Percentiles rank a stretch among this genome's conserved stretches.
Evolutionary conservation across 208 protist species (phyloP).

Genomic region (Leishmania mexicana): DNA sequence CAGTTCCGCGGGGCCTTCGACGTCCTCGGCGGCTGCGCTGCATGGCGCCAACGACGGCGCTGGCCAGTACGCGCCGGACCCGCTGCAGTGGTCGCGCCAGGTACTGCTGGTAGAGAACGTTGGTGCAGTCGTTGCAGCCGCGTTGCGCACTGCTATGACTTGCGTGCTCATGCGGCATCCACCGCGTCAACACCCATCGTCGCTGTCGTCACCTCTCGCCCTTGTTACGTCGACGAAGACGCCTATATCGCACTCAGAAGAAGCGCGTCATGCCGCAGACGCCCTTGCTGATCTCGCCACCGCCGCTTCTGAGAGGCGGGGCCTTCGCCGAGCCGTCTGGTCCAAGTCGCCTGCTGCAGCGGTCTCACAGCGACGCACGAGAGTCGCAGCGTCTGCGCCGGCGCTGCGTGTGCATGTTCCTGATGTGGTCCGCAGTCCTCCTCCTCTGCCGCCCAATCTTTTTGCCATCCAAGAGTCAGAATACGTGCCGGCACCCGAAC

Average conservation of each 20-base stretch:
- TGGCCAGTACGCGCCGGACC: constrained; percentile 23
- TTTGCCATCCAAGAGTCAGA: constrained; percentile 32
- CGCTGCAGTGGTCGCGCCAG: constrained; percentile 54
- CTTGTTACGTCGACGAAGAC: background rate
- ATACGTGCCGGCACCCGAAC: constrained; percentile 35
- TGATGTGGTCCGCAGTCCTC: constrained; percentile 2
- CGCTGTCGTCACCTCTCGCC: background rate
- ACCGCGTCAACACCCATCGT: background rate
- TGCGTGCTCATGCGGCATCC: constrained; percentile 20
- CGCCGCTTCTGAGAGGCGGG: background rate
- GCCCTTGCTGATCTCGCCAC: background rate
- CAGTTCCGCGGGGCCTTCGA: background rate
- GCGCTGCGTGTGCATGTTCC: constrained; percentile 11
- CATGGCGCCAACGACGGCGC: background rate
- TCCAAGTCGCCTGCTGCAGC: background rate
- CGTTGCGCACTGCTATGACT: constrained; percentile 30
- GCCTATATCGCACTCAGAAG: background rate
- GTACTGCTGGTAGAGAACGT: constrained; percentile 60
- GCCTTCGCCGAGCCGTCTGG: background rate
- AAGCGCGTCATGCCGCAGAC: background rate
- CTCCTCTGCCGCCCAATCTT: constrained; percentile 17
- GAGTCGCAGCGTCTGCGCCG: background rate
- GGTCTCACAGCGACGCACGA: background rate
- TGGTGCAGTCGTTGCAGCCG: constrained; percentile 41
- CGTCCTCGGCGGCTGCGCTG: background rate